Percentiles rank a stretch among this genome's conserved stretches.
Evolutionary conservation across 2,329 filamentous ascomycete genomes (phyloP).

Genomic region (Claviceps africana): DNA sequence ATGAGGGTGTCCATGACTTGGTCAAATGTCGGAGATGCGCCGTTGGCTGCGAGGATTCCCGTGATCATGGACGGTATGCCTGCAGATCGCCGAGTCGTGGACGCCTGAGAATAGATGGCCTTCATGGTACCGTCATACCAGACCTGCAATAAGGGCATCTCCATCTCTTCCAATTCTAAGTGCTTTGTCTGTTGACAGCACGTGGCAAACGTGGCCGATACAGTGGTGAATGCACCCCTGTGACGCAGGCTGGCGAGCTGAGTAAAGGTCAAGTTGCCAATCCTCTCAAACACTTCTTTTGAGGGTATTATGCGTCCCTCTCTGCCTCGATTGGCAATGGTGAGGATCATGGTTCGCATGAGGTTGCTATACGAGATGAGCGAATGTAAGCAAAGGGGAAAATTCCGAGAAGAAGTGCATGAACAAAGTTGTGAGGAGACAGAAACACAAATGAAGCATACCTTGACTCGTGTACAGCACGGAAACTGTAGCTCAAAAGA

Average conservation of each 20-base stretch:
- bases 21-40: constrained; percentile 45
- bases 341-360: constrained; percentile 47
- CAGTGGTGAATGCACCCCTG: constrained; percentile 84
- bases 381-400: neutral
- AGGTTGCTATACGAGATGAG: constrained; percentile 43
- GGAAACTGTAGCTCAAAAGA: constrained; percentile 85
- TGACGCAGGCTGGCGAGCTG: constrained; percentile 77
- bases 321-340: constrained; percentile 33
- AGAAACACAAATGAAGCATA: constrained; percentile 21
- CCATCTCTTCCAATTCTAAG: constrained; percentile 17
- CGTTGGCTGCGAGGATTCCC: constrained; percentile 59
- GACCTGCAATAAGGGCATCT: constrained; percentile 36
- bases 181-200: constrained; percentile 58
- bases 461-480: constrained; percentile 90
- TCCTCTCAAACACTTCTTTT: constrained; percentile 42
- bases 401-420: neutral
- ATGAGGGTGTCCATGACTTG: constrained; percentile 50
- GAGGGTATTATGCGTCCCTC: constrained; percentile 32
- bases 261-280: constrained; percentile 64
- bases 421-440: too few relatives aligned
- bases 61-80: constrained; percentile 80
- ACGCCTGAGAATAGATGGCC: constrained; percentile 61
- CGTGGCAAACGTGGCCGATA: constrained; percentile 71
- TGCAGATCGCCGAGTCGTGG: constrained; percentile 79
- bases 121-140: constrained; percentile 64